Evolutionary conservation across 495 filamentous ascomycete species (phyloP), one percentile per base, ranked within the genome.

Genomic region (Aspergillus baeticus): DNA sequence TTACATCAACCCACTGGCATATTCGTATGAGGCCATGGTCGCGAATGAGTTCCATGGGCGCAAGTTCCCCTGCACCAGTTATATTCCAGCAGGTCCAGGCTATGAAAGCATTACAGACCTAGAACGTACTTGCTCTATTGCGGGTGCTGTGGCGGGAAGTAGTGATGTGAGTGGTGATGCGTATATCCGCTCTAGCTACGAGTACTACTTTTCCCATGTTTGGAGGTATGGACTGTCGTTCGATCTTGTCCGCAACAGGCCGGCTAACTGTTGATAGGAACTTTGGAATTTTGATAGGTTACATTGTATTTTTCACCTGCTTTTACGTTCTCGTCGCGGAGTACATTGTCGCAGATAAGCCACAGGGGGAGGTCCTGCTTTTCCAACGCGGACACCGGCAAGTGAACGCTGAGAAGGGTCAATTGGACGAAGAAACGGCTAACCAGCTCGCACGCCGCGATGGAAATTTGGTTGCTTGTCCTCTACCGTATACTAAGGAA

Each of bases 201-300:
- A 69, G 5, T 89, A 89, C 56, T 71, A 69, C 17, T 67, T 76
- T 36, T 69, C 63, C 15, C 82, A 89, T 60, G 76, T 86, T 18
- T 89, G 85, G 85, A 69, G 44, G 29, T 31, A 26, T 46, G 6
- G 8, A n/a, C n/a, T n/a, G n/a, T n/a, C n/a, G n/a, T n/a, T n/a
- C n/a, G n/a, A n/a, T n/a, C n/a, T n/a, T n/a, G n/a, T n/a, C n/a
- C n/a, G n/a, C n/a, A n/a, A 3, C 26, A 29, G 26, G 26, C 8
- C 8, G 4, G 26, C 26, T 29, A 8, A 29, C 26, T 3, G 8
- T 29, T 4, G 8, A 15, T 41, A 41, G 86, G n/a, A 88, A 89
- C 57, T 65, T 87, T 56, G 87, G 85, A 15, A 82, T 91, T 59
- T 79, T 89, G 49, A 73, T 83, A 49, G 86, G 69, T 10, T 87